phyloP scores from a whole-genome alignment of 768 basidiomycete species.

The Leccinum truebloodii region DNA sequence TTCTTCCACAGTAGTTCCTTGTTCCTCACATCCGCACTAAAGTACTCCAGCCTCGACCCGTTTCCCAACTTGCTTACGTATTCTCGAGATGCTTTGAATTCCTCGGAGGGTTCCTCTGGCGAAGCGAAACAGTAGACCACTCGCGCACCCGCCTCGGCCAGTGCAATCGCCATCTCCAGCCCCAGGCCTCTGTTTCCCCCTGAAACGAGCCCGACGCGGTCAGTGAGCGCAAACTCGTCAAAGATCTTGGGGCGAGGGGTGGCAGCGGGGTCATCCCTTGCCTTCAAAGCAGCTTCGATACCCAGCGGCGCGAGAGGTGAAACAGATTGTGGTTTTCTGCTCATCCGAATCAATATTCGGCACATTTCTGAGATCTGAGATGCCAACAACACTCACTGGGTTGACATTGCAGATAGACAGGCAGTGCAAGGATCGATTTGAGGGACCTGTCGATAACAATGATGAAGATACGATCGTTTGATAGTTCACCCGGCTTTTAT shows the following conservation, averaged over 20 bases:
- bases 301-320: conserved; percentile 64
- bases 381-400: conserved; percentile 7
- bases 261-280: conserved; percentile 37
- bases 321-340: conserved; percentile 37
- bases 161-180: conserved; percentile 75
- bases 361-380: no score
- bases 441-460: neutral
- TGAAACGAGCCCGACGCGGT: conserved; percentile 60
- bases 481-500: neutral
- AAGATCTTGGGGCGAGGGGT: conserved; percentile 49
- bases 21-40: conserved; percentile 63
- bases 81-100: conserved; percentile 54
- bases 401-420: conserved; percentile 9
- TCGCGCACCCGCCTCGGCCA: conserved; percentile 71
- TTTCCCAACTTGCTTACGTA: conserved; percentile 51
- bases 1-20: conserved; percentile 59
- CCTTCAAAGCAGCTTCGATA: conserved; percentile 55
- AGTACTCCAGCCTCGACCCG: conserved; percentile 54
- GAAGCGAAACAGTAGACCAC: conserved; percentile 72
- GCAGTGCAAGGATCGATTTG: neutral
- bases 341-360: neutral
- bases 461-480: neutral
- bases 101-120: conserved; percentile 52
- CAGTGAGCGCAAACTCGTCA: conserved; percentile 57
- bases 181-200: conserved; percentile 72